Evolutionary conservation across 768 basidiomycete genomes (phyloP), one percentile per base, ranked within the genome.

Genomic region (Lactarius sanguifluus): DNA sequence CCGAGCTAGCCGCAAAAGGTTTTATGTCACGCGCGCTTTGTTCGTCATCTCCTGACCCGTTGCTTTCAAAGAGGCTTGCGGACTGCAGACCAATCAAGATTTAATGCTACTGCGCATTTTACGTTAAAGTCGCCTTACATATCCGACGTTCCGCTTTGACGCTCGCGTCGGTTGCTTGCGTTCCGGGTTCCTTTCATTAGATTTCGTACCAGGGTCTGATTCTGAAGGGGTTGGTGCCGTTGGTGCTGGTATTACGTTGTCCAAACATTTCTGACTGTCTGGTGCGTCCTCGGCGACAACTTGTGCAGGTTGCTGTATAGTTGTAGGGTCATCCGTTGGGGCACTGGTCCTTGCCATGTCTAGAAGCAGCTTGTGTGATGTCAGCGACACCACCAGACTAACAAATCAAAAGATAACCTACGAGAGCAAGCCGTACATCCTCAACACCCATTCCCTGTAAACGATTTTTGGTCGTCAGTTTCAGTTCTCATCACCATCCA

Each of bases 141-240:
- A 71, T 60, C 41, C 61, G 23, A 71, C 41, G 25, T 69, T 64
- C 32, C 69, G 64, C 36, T 71, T 71, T 32, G 70, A 71, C 34
- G 70, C 70, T 12, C 70, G 68, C 15, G 64, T 58, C 15, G 70
- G 70, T 47, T 71, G 70, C 40, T 62, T 71, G 16, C 70, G 68
- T 54, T 61, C 69, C 13, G 68, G 55, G 43, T 25, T 58, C 62
- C 57, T 40, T 62, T 66, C 66, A 10, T 28, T n/a, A 47, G 30
- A 40, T 36, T 56, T 68, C 23, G 25, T 18, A n/a, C 36, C 67
- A n/a, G 45, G 59, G 28, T 28, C 38, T 47, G 52, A 40, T 57
- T 57, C 67, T 57, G 58, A 56, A 7, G 9, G 12, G 23, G 23
- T 43, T 23, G 55, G 20, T 30, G 45, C 55, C n/a, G 18, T 30